Evolutionary conservation across 78 protist species (phyloP).

Genomic region (Carpediemonas membranifera): DNA sequence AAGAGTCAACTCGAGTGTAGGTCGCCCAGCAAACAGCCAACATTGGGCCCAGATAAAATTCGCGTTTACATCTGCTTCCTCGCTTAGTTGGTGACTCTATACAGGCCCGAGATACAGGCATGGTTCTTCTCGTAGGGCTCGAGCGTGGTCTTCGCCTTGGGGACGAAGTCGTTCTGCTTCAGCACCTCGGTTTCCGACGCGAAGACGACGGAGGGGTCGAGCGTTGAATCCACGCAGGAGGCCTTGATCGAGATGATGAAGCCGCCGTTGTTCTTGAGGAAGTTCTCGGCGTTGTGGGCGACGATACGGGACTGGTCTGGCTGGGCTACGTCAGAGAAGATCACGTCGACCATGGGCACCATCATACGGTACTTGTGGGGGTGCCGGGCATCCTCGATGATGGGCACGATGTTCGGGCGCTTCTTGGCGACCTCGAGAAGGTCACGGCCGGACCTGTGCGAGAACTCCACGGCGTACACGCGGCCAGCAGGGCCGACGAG

Average conservation of each 20-base stretch:
- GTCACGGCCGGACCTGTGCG: slow-evolving; percentile 95
- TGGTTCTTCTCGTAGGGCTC: slow-evolving; percentile 99
- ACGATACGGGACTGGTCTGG: slow-evolving; percentile 99
- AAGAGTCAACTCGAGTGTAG: no score
- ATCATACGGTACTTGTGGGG: slow-evolving; percentile 96
- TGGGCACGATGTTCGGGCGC: slow-evolving; percentile 97
- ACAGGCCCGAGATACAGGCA: slow-evolving; percentile 62
- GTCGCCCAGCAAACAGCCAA: no score
- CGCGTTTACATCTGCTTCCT: no score
- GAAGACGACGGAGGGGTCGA: slow-evolving; percentile 76
- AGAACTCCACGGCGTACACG: slow-evolving; percentile 98
- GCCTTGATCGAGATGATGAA: slow-evolving; percentile 98
- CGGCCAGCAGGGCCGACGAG: slow-evolving; percentile 93
- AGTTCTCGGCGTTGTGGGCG: slow-evolving; percentile 90
- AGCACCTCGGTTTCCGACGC: slow-evolving; percentile 77
- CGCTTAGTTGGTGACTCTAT: no score
- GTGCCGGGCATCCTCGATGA: slow-evolving; percentile 97
- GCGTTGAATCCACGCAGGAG: slow-evolving; percentile 96
- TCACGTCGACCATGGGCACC: slow-evolving; percentile 93
- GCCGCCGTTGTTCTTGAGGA: no score
- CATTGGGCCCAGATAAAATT: no score
- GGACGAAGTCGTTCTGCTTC: slow-evolving; percentile 60
- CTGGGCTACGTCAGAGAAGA: slow-evolving; percentile 99
- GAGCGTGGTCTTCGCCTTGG: slow-evolving; percentile 81
- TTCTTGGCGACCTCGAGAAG: no score